phyloP scores from a whole-genome alignment of 192 early-diverging fungal genomes.

The Dispira parvispora region DNA sequence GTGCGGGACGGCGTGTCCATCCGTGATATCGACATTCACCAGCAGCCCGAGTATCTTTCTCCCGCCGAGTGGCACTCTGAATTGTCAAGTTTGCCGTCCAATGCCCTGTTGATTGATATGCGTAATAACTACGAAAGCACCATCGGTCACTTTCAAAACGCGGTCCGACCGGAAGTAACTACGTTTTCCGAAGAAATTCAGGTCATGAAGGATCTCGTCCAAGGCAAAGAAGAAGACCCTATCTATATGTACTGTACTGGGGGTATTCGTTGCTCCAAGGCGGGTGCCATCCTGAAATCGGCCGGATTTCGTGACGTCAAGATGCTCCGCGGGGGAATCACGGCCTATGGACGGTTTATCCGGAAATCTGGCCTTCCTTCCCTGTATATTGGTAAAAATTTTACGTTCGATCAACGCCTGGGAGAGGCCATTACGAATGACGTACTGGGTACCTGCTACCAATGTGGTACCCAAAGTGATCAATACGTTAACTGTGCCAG shows the following conservation, averaged over 20 bases:
- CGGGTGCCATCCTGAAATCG: slow-evolving; percentile 52
- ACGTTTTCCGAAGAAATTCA: slow-evolving; percentile 54
- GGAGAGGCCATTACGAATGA: slow-evolving; percentile 58
- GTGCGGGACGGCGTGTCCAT: background rate
- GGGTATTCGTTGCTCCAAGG: slow-evolving; percentile 62
- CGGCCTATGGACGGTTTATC: slow-evolving; percentile 54
- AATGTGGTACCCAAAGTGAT: slow-evolving; percentile 45
- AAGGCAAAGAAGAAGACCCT: slow-evolving; percentile 32
- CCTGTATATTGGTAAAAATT: slow-evolving; percentile 56
- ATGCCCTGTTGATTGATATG: slow-evolving; percentile 48
- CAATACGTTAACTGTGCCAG: slow-evolving; percentile 53
- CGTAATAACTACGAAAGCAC: slow-evolving; percentile 60
- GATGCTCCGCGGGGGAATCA: slow-evolving; percentile 53
- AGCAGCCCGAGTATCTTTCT: slow-evolving; percentile 1
- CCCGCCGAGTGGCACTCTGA: slow-evolving; percentile 11
- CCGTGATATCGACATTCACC: background rate
- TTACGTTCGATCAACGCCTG: slow-evolving; percentile 67
- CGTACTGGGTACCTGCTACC: slow-evolving; percentile 43
- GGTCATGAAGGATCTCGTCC: slow-evolving; percentile 32
- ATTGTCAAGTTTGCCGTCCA: slow-evolving; percentile 12
- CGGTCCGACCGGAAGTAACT: slow-evolving; percentile 49
- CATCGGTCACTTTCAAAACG: slow-evolving; percentile 52
- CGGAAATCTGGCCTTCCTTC: slow-evolving; percentile 19
- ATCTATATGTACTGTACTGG: slow-evolving; percentile 75
- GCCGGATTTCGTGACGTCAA: slow-evolving; percentile 48